Evolutionary conservation across 192 early-diverging fungal species (phyloP), one percentile per base, ranked within the genome.

Genomic region (Coemansia sp.): DNA sequence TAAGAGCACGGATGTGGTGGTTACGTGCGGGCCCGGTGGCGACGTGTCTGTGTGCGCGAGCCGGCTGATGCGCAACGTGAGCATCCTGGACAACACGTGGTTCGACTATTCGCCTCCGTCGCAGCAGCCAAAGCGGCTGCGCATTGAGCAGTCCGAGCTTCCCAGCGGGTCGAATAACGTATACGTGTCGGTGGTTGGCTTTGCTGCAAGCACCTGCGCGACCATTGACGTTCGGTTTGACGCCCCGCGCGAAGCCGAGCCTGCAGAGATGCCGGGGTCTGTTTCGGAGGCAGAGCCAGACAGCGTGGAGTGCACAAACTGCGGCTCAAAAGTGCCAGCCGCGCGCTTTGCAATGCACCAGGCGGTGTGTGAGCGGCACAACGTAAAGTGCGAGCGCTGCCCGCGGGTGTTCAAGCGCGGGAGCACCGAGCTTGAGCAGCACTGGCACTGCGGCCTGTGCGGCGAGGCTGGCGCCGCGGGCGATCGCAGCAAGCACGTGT

Each of bases 391-490:
- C 58, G 56, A 65, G 1, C 54, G 47, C 12, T 95, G 93, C 73
- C 54, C 67, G 1, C 71, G 77, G 19, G 82, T 91, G 6, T 86
- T 95, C 68, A 84, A 85, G 56, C 88, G 85, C 22, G 71, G 79
- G 1, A 78, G 75, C 43, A 73, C 56, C 24, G 87, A 93, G 27
- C 58, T 81, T n/a, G 47, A 58, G 4, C 60, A 77, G 0, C 95
- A 95, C 60, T 94, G 90, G 89, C 95, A 97, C 65, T 97, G 93
- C 76, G 80, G 81, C 12, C 38, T 76, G 25, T 94, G 92, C 56
- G 73, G 77, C 38, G 64, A 71, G 67, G 56, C 75, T 25, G 86
- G 89, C 12, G 65, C 66, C 14, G 11, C 73, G 0, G 53, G 43
- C 1, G 83, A 85, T 35, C 60, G 77, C n/a, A 67, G 63, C 28